Evolutionary conservation across 2,329 filamentous ascomycete species (phyloP).

Genomic region (Penicillium sp.): DNA sequence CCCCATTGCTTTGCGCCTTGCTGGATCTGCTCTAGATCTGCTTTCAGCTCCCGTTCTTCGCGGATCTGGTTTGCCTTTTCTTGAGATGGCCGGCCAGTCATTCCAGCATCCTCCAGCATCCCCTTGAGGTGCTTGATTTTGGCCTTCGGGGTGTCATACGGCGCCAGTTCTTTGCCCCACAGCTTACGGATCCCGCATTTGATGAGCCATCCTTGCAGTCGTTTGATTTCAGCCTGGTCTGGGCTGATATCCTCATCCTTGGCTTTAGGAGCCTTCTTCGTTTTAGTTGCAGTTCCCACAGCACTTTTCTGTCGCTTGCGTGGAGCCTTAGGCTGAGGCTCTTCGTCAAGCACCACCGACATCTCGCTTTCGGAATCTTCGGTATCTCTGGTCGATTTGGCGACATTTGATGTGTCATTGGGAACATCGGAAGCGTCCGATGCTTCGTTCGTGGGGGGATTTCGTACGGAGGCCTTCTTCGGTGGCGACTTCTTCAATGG

Average conservation of each 20-base stretch:
- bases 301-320: conserved; percentile 47
- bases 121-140: conserved; percentile 79
- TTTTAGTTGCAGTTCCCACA: conserved; percentile 28
- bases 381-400: conserved; percentile 34
- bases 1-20: conserved; percentile 82
- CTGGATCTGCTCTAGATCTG: conserved; percentile 79
- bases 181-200: conserved; percentile 93
- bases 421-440: conserved; percentile 10
- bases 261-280: conserved; percentile 37
- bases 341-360: conserved; percentile 76
- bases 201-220: conserved; percentile 76
- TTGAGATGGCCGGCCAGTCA: conserved; percentile 83
- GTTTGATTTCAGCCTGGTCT: conserved; percentile 79
- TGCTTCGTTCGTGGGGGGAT: conserved; percentile 4
- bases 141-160: conserved; percentile 67
- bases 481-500: conserved; percentile 1
- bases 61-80: conserved; percentile 84
- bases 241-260: conserved; percentile 55
- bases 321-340: conserved; percentile 58
- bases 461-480: conserved; percentile 9
- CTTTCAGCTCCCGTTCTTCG: conserved; percentile 77
- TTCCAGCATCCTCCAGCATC: conserved; percentile 78
- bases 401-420: conserved; percentile 15
- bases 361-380: conserved; percentile 61
- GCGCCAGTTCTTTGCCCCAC: conserved; percentile 81